Base-by-base conservation (phyloP, 129 eudicot genomes). In the Ambrosia trifida region DNA sequence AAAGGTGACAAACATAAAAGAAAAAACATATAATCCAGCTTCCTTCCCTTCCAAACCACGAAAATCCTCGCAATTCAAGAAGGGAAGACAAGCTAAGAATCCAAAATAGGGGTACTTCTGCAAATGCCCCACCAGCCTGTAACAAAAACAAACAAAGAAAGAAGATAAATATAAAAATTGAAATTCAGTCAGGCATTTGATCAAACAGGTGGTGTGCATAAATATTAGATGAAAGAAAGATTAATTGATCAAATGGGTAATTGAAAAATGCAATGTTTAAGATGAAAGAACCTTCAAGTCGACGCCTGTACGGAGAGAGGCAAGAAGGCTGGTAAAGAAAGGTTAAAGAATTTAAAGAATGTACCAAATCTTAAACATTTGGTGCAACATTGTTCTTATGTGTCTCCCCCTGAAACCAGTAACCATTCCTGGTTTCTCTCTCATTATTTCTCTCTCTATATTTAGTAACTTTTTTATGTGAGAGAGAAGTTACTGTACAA, bases 21-120 rank as follows among this genome's bases (percentile, higher is more conserved):
- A 10, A 40, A 40, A 40, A 40, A 40, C 7, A 10, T 6, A 18
- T 43, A 16, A 13, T 52, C 12, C 52, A 78, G 82, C 82, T 71
- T 70, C 82, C 82, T 78, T 78, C 82, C 82, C 82, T 78, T 78
- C 82, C 28, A 71, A 70, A 72, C 65, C 81, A 77, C 81, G 57
- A 70, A 70, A 33, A 36, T 69, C 44, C 81, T 77, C 75, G 63
- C 53, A 70, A 78, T 61, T 70, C 72, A 20, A 78, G 82, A 78
- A 78, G 82, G 82, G 82, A 78, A 78, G 82, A 51, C 3, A 62
- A 78, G 82, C 82, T 78, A 70, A 16, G 4, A 50, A 76, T 50
- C 57, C n/a, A 28, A 78, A 77, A 51, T 52, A 70, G 70, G 72
- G 77, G 77, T 64, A 78, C 66, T 56, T 78, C 57, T 70, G 33